Base-by-base conservation (phyloP, 768 basidiomycete species). In the Pholiota conissans region DNA sequence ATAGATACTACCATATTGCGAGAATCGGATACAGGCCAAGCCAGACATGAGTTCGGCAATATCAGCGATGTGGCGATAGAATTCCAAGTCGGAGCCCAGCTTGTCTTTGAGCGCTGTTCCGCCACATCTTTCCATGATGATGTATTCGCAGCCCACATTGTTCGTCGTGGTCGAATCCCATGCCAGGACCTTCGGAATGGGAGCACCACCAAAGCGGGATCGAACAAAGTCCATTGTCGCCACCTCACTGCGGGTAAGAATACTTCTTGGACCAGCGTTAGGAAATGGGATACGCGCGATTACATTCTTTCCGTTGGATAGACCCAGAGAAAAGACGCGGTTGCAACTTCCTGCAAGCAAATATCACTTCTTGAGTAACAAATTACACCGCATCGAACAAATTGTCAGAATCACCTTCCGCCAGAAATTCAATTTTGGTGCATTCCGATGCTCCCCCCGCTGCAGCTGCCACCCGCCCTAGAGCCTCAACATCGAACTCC, bases 211-310 rank as follows among this genome's bases (percentile, higher is more conserved):
- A 13, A 67, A 59, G 3, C 37, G 52, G 22, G 54, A 61, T 22
- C 66, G 68, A 6, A 64, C 56, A 55, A 61, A 73, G 50, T 71
- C 65, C 59, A 72, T 62, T 0, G 71, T 73, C 16, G 71, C 71
- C 10, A 72, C 71, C 55, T 73, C 71, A 52, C 71, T 72, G 2
- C 64, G 65, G 7, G 69, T 70, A 10, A 45, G 37, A 49, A 60
- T 51, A 58, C 59, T 62, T 8, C 49, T 48, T 6, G 67, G 71
- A 8, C 67, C 69, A 37, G 64, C 58, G 11, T 64, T 37, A 26
- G 58, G 58, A 47, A 59, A 65, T 9, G 71, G 71, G 18, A 73
- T 58, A 22, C 64, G 62, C n/a, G 67, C 68, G 48, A 73, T 66
- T 18, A 69, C 49, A 24, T 67, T 56, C 4, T 49, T 45, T n/a